These are phyloP conservation scores for Centella asiatica DNA, from an alignment of 129 eudicot genomes.

Conservation along the genomic window DNA sequence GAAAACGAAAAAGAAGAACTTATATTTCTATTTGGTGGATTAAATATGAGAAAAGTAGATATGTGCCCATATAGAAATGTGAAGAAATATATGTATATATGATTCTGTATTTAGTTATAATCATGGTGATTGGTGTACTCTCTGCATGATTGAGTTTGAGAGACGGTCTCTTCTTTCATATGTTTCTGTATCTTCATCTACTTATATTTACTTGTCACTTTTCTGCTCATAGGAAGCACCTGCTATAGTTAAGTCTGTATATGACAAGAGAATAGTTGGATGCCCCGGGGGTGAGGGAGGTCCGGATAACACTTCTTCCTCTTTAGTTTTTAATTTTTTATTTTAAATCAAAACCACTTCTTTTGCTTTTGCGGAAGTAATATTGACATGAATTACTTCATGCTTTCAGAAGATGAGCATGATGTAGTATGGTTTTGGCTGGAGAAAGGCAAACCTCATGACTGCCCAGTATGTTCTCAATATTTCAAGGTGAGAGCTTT, in stretches of 20 bases:
- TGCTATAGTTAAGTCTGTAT: conserved; percentile 28
- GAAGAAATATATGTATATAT: too few relatives aligned
- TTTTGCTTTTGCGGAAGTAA: not conserved
- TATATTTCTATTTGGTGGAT: too few relatives aligned
- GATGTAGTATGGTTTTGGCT: conserved; percentile 42
- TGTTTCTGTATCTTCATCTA: not conserved
- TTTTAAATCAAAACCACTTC: not conserved
- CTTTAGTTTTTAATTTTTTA: not conserved
- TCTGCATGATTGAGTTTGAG: not conserved
- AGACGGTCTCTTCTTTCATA: not conserved
- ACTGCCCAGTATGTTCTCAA: conserved; percentile 34
- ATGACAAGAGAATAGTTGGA: conserved; percentile 32
- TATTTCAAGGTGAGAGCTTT: conserved; percentile 23
- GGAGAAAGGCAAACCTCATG: conserved; percentile 27
- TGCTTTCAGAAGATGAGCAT: conserved; percentile 30
- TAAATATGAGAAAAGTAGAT: too few relatives aligned
- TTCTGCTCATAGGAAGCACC: conserved; percentile 24
- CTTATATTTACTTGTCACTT: not conserved
- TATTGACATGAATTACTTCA: not conserved
- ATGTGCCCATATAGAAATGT: too few relatives aligned
- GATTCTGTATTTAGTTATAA: too few relatives aligned
- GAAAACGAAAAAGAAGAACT: too few relatives aligned
- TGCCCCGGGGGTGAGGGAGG: conserved; percentile 38
- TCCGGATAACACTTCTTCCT: not conserved
- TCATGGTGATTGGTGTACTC: too few relatives aligned